Evolutionary conservation across 208 protist genomes (phyloP).

Genomic region (Leishmania major): DNA sequence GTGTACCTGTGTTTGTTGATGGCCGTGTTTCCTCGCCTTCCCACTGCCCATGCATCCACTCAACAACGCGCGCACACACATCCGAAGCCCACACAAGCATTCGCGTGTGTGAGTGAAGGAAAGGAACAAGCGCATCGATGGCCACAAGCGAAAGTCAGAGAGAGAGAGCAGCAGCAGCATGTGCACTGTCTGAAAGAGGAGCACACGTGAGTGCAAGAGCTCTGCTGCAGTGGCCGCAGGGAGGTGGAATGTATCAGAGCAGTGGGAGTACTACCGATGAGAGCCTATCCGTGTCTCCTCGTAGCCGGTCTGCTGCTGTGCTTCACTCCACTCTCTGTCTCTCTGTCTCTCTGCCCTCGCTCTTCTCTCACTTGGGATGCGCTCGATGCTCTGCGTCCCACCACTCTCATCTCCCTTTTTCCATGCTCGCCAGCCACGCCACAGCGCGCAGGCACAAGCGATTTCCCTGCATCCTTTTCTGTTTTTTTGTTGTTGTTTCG

Average conservation of each 20-base stretch:
- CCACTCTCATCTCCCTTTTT: not conserved
- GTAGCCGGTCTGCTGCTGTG: not conserved
- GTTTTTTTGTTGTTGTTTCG: not conserved
- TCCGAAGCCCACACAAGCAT: not conserved
- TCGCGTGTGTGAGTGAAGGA: not conserved
- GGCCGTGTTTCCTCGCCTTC: not conserved
- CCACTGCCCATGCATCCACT: not conserved
- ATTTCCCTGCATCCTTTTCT: not conserved
- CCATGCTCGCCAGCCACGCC: not conserved
- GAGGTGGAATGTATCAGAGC: not conserved
- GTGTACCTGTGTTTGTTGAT: not conserved
- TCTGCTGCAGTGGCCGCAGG: not conserved
- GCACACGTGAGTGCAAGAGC: not conserved
- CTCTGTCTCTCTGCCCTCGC: not conserved
- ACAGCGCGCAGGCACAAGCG: not conserved
- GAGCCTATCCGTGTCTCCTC: not conserved
- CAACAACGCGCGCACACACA: not conserved
- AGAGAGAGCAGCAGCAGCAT: not conserved
- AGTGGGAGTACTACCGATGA: not conserved
- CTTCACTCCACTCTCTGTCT: not conserved
- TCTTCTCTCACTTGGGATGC: not conserved
- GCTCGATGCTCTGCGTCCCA: not conserved
- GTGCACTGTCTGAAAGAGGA: not conserved
- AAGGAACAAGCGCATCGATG: not conserved
- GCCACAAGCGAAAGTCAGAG: not conserved